Evolutionary conservation across 495 filamentous ascomycete species (phyloP).

Genomic region (Eremomyces bilateralis): DNA sequence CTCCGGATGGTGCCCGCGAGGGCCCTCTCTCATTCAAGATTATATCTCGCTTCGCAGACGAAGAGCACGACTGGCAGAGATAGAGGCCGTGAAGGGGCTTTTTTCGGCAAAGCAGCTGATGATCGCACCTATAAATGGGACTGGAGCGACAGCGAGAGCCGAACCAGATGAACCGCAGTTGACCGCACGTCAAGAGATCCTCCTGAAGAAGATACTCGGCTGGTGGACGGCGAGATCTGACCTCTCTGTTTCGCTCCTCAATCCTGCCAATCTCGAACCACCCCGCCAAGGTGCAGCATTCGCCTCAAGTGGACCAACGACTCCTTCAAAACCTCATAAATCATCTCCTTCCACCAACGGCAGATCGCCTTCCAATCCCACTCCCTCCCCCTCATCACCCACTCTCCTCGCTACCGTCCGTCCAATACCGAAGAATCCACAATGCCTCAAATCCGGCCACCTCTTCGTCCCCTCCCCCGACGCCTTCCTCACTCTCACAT

Average conservation of each 20-base stretch:
- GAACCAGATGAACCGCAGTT: conserved; percentile 1
- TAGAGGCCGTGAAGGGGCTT: conserved; percentile 55
- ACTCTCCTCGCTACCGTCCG: conserved; percentile 43
- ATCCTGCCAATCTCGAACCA: conserved; percentile 53
- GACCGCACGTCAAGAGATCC: conserved; percentile 14
- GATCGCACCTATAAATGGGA: background rate
- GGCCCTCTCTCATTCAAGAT: conserved; percentile 69
- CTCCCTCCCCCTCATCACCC: conserved; percentile 16
- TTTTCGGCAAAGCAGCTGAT: conserved; percentile 22
- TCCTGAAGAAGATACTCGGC: conserved; percentile 49
- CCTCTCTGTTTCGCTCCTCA: conserved; percentile 46
- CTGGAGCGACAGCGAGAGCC: background rate
- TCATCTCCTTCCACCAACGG: conserved; percentile 3
- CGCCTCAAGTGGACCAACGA: conserved; percentile 15
- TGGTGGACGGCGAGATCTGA: conserved; percentile 66
- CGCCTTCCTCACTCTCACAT: too few species aligned
- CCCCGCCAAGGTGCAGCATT: conserved; percentile 40
- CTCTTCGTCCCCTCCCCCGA: conserved; percentile 64
- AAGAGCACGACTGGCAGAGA: conserved; percentile 47
- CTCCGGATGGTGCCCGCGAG: conserved; percentile 64
- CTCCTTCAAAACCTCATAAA: too few species aligned
- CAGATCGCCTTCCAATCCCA: conserved; percentile 1
- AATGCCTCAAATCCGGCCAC: conserved; percentile 63
- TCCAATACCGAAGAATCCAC: conserved; percentile 38
- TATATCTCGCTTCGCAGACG: conserved; percentile 51